These are phyloP conservation scores for Diaporthe eres DNA, from an alignment of 2,329 filamentous ascomycete genomes.

Conservation along the genomic window DNA sequence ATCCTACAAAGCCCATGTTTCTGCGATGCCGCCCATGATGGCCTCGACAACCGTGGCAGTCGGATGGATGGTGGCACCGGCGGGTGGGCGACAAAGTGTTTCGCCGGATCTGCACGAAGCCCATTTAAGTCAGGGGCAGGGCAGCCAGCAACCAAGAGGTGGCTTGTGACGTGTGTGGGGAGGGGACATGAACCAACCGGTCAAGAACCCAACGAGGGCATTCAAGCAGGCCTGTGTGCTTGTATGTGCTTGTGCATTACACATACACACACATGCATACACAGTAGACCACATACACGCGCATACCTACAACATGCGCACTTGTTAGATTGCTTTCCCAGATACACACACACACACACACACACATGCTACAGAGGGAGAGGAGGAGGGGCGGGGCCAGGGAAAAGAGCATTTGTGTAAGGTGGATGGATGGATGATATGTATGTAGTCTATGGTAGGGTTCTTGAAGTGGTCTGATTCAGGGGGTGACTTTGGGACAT, in stretches of 20 bases:
- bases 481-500: neutral
- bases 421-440: neutral
- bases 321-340: neutral
- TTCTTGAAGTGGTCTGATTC: slow-evolving; percentile 21
- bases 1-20: neutral
- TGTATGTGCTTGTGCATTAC: neutral
- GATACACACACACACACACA: neutral
- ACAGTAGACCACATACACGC: neutral
- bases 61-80: neutral
- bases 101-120: slow-evolving; percentile 26
- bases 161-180: neutral
- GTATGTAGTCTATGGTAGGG: neutral
- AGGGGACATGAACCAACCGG: slow-evolving; percentile 4
- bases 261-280: neutral
- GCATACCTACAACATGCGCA: neutral
- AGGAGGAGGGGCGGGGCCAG: neutral
- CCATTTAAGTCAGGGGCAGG: slow-evolving; percentile 18
- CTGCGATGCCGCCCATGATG: neutral
- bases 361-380: neutral
- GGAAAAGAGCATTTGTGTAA: slow-evolving; percentile 1
- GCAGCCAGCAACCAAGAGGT: neutral
- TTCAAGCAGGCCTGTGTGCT: neutral
- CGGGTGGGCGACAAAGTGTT: neutral
- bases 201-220: neutral
- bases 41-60: neutral